These are phyloP conservation scores for Myotisia sp. DNA, from an alignment of 2,329 filamentous ascomycete genomes.

Conservation along the genomic window DNA sequence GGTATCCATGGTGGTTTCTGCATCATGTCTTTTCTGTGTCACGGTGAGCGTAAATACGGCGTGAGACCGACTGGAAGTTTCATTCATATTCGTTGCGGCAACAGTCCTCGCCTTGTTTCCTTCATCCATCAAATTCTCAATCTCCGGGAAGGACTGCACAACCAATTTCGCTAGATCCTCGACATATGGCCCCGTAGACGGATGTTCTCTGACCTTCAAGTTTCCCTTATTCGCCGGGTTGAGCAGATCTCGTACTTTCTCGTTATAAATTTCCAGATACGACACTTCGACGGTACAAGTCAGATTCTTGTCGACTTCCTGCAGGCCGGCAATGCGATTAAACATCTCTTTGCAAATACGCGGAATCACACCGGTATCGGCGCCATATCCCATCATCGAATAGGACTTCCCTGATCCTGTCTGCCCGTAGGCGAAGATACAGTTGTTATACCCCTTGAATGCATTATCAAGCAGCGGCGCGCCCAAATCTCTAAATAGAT, in stretches of 20 bases:
- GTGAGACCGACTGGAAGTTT: conserved; percentile 94
- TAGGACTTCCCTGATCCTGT: conserved; percentile 98
- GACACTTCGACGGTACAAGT: conserved; percentile 94
- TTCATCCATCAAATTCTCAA: conserved; percentile 97
- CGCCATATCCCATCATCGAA: conserved; percentile 99
- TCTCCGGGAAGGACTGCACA: conserved; percentile 84
- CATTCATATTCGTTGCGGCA: conserved; percentile 99
- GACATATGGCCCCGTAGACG: conserved; percentile 92
- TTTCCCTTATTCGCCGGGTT: conserved; percentile 95
- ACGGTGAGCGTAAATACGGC: conserved; percentile 94
- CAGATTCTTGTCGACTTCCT: conserved; percentile 57
- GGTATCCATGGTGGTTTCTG: conserved; percentile 88
- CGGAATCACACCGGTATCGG: conserved; percentile 89
- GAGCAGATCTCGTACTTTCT: conserved; percentile 84
- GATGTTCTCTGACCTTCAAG: conserved; percentile 92
- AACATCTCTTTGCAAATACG: conserved; percentile 98
- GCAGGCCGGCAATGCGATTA: conserved; percentile 57
- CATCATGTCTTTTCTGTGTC: conserved; percentile 82
- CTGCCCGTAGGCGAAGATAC: conserved; percentile 97
- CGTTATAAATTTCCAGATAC: conserved; percentile 98
- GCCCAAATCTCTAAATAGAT: conserved; percentile 78
- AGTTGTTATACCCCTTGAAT: conserved; percentile 97
- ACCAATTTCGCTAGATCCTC: conserved; percentile 93
- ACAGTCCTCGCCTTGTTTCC: conserved; percentile 98
- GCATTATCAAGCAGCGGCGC: conserved; percentile 90